Evolutionary conservation across 176 grass and related monocot genomes (phyloP), one percentile per base, ranked within the genome.

Genomic region (Thalia dealbata): DNA sequence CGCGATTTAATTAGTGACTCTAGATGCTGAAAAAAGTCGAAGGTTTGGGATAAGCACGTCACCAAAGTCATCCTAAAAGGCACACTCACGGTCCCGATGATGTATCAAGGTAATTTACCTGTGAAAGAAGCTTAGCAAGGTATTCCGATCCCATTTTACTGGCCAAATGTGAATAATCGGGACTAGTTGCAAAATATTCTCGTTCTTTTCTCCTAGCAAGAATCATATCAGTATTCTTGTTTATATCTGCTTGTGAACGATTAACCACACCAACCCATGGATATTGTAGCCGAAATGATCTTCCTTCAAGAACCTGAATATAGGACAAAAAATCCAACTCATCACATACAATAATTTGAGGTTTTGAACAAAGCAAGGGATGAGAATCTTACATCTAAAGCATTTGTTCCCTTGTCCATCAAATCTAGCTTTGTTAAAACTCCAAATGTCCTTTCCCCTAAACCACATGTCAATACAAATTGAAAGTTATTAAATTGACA

Each of bases 241-340:
- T 96, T 44, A 96, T 96, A 86, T 96, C 91, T 79, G 87, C 87
- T 85, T 96, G 91, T 11, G 85, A 96, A 54, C 91, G 82, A 69
- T 96, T 96, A 59, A 96, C 87, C 67, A 96, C 81, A 51, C 91
- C 91, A 59, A 96, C 87, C 91, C 91, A 96, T 44, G 87, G 85
- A 44, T 70, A 35, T 69, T 87, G 80, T 43, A 96, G 66, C 35
- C 82, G 61, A 79, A 83, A 96, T 45, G 91, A 70, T 73, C 85
- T 83, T 74, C 91, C 91, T 51, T 91, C 91, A 48, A 96, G 87
- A 82, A 96, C 91, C 91, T 90, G 73, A 64, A 61, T 16, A 38
- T 41, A 5, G 38, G 52, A 69, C 45, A 69, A 74, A 35, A 35
- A n/a, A n/a, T n/a, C n/a, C 52, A 65, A 62, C 28, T 63, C 35